Base-by-base conservation (phyloP, 352 stramenopile species). In the Salisapilia sapeloensis region DNA sequence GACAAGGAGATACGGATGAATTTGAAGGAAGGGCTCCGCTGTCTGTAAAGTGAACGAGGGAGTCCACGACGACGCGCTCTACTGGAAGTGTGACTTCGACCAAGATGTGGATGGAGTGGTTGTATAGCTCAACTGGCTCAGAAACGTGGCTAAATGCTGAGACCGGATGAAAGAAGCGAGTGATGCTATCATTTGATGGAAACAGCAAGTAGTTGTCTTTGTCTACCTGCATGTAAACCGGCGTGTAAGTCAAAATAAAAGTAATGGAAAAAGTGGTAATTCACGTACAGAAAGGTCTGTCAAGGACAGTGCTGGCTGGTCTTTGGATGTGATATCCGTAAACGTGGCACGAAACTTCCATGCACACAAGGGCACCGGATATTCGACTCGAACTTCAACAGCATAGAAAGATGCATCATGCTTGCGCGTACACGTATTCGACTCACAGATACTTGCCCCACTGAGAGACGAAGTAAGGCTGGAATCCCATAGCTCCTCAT, bases 341-440 rank as follows among this genome's bases (percentile, higher is more conserved):
- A 78, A 78, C 12, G 46, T 44, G 0, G 48, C 62, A 10, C 50
- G 50, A 29, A 78, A 78, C 0, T 42, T 37, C 59, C 62, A 78
- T 1, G 42, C 16, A 11, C 28, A 32, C 11, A 78, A 44, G 14
- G 46, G 44, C 17, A 55, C 38, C 7, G 56, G 40, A 12, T 78
- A 52, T 0, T 70, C 51, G 6, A 78, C 31, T 0, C 56, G 44
- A 13, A 78, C 35, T 24, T 78, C 62, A 18, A 78, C 34, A 27
- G 43, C 53, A 27, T 78, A 78, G 27, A 78, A 78, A 2, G 50
- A 48, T 0, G 44, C 33, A 24, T 66, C 51, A 7, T 67, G 49
- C 3, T 44, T 43, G 42, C 24, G 14, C 23, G 22, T 5, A 7
- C n/a, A n/a, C n/a, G n/a, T n/a, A n/a, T n/a, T n/a, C n/a, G n/a